Conservation (phyloP, 345 rosid genomes). For the Populus deltoides region DNA sequence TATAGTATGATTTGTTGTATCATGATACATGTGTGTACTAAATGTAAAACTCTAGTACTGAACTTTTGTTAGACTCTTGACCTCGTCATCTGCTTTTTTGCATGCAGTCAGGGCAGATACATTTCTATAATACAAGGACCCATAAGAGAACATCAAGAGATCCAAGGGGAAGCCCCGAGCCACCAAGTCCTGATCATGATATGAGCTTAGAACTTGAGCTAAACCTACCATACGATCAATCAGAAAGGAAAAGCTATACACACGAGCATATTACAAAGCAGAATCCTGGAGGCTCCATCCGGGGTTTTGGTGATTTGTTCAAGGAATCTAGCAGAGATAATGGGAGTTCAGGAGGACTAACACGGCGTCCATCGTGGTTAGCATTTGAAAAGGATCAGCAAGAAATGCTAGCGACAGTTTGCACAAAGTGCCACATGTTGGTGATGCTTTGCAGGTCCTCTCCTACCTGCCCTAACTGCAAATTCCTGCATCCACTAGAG, state of each 20-base stretch:
- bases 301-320: slow-evolving; percentile 14
- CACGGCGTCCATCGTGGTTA: slow-evolving; percentile 50
- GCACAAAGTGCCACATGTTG: slow-evolving; percentile 75
- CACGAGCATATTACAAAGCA: slow-evolving; percentile 10
- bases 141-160: slow-evolving; percentile 51
- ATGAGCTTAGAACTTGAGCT: slow-evolving; percentile 79
- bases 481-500: slow-evolving; percentile 72
- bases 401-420: slow-evolving; percentile 79
- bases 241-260: slow-evolving; percentile 8
- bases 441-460: slow-evolving; percentile 75
- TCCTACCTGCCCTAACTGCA: slow-evolving; percentile 89
- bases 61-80: neutral
- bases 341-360: slow-evolving; percentile 18
- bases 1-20: neutral
- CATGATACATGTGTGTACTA: neutral
- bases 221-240: slow-evolving; percentile 37
- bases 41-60: too few relatives aligned
- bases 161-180: slow-evolving; percentile 40
- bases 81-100: neutral
- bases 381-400: slow-evolving; percentile 33
- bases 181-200: slow-evolving; percentile 19
- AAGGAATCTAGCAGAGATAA: slow-evolving; percentile 16
- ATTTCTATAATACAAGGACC: slow-evolving; percentile 59
- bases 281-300: slow-evolving; percentile 9
- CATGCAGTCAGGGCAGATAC: slow-evolving; percentile 62